phyloP scores from a whole-genome alignment of 2,329 filamentous ascomycete species.

The Fusarium longipes region DNA sequence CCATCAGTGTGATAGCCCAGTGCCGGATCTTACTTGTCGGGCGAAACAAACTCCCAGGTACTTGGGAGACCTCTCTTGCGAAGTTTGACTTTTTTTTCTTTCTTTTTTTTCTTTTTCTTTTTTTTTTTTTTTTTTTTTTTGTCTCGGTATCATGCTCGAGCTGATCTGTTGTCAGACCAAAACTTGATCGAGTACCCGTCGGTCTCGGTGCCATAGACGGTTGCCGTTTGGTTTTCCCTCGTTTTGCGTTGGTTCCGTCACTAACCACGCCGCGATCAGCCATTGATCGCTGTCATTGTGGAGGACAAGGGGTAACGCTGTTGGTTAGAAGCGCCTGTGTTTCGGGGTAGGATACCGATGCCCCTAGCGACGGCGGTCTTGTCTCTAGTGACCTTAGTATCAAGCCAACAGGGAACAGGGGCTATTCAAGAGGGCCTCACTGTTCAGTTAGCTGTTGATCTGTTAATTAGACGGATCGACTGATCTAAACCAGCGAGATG shows the following conservation, averaged over 20 bases:
- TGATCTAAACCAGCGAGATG: background rate
- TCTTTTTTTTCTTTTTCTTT: constrained; percentile 7
- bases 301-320: constrained; percentile 35
- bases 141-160: constrained; percentile 1
- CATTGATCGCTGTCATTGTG: constrained; percentile 32
- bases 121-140: constrained; percentile 10
- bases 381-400: constrained; percentile 40
- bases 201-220: constrained; percentile 14
- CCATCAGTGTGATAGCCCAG: background rate
- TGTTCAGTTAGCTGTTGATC: constrained; percentile 1
- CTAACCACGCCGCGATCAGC: constrained; percentile 36
- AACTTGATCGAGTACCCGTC: constrained; percentile 19
- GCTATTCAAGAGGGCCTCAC: constrained; percentile 18
- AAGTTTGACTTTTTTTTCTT: constrained; percentile 2
- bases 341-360: constrained; percentile 41
- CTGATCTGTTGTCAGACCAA: constrained; percentile 18
- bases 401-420: constrained; percentile 42
- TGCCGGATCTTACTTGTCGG: constrained; percentile 1
- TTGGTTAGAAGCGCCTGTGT: constrained; percentile 40
- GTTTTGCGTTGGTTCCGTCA: constrained; percentile 29
- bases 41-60: background rate
- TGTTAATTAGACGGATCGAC: background rate
- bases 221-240: constrained; percentile 20
- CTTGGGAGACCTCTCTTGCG: background rate
- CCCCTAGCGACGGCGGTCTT: constrained; percentile 41